Evolutionary conservation across 2,329 filamentous ascomycete species (phyloP).

Genomic region (Beauveria brongniartii): DNA sequence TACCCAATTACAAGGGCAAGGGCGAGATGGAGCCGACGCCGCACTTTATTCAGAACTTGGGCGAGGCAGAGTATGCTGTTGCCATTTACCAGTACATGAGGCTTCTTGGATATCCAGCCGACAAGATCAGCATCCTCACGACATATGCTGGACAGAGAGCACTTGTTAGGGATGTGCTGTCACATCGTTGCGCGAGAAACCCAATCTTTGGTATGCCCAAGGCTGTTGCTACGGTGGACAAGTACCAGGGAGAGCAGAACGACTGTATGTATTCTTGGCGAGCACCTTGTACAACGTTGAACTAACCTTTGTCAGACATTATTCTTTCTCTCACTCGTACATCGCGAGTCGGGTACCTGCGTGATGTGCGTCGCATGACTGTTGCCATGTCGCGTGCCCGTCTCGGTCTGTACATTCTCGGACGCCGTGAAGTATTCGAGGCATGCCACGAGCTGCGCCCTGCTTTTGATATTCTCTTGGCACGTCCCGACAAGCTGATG

Average conservation of each 20-base stretch:
- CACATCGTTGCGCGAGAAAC: slow-evolving; percentile 74
- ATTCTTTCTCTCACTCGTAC: slow-evolving; percentile 91
- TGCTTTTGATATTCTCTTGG: slow-evolving; percentile 71
- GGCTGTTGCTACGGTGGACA: slow-evolving; percentile 91
- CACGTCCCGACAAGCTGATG: slow-evolving; percentile 71
- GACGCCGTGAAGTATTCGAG: slow-evolving; percentile 81
- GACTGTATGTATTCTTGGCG: slow-evolving; percentile 61
- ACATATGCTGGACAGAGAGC: slow-evolving; percentile 91
- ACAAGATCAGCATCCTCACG: slow-evolving; percentile 77
- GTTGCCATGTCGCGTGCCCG: slow-evolving; percentile 90
- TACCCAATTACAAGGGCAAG: slow-evolving; percentile 82
- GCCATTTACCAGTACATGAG: slow-evolving; percentile 97
- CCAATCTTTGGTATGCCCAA: slow-evolving; percentile 81
- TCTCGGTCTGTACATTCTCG: slow-evolving; percentile 85
- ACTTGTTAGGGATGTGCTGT: slow-evolving; percentile 78
- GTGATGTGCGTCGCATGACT: slow-evolving; percentile 86
- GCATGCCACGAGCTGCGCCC: slow-evolving; percentile 78
- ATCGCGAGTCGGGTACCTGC: slow-evolving; percentile 79
- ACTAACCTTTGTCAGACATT: slow-evolving; percentile 53
- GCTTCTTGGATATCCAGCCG: slow-evolving; percentile 79
- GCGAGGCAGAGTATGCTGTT: slow-evolving; percentile 94
- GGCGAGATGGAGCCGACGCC: slow-evolving; percentile 86
- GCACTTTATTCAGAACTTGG: slow-evolving; percentile 93
- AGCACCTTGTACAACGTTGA: background rate
- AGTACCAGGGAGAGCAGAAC: slow-evolving; percentile 98